Evolutionary conservation across 306 rosid genomes (phyloP).

Genomic region (Benincasa hispida): DNA sequence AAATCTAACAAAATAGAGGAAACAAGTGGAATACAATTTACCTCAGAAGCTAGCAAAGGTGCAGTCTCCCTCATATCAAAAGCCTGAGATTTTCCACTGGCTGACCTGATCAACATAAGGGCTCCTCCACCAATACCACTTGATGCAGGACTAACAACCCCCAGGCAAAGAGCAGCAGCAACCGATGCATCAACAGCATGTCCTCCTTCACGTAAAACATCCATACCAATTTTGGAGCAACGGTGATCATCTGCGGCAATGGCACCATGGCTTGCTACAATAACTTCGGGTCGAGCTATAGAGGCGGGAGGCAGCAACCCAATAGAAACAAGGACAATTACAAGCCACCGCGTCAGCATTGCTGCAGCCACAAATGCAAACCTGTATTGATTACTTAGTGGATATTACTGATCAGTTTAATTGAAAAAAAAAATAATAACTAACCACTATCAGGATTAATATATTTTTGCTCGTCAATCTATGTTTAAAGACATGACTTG

Average conservation of each 20-base stretch:
- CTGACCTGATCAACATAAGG: constrained; percentile 49
- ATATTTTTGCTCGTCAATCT: not conserved
- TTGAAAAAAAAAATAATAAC: not conserved
- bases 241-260: constrained; percentile 62
- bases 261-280: constrained; percentile 39
- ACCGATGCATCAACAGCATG: constrained; percentile 75
- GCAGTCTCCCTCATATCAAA: constrained; percentile 86
- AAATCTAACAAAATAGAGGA: not conserved
- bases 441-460: not conserved
- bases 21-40: not conserved
- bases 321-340: constrained; percentile 15
- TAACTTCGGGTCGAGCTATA: constrained; percentile 28
- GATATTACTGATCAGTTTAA: not conserved
- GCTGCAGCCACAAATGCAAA: constrained; percentile 18
- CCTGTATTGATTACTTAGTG: not conserved
- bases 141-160: constrained; percentile 74
- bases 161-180: constrained; percentile 71
- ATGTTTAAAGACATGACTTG: not conserved
- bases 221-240: constrained; percentile 55
- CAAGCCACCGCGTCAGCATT: constrained; percentile 17
- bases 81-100: constrained; percentile 36
- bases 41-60: constrained; percentile 59
- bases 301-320: constrained; percentile 17
- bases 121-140: constrained; percentile 90
- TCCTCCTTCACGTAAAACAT: constrained; percentile 51